These are phyloP conservation scores for Salix arbutifolia DNA, from an alignment of 345 rosid species.

Conservation along the genomic window DNA sequence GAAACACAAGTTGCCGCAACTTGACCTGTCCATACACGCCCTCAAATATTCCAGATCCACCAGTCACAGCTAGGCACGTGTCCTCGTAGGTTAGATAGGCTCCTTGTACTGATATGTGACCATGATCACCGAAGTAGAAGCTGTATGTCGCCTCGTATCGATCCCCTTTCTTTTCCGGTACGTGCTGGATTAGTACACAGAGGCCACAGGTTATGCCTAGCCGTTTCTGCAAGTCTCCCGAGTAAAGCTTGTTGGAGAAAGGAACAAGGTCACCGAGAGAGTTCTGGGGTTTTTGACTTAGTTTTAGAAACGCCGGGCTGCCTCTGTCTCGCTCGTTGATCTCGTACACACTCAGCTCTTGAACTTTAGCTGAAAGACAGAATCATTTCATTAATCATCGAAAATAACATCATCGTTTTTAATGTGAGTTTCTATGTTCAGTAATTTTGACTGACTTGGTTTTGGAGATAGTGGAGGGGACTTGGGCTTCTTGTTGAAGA, in stretches of 20 bases:
- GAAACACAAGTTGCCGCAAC: constrained; percentile 15
- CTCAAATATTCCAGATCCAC: constrained; percentile 23
- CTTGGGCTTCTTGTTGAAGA: constrained; percentile 2
- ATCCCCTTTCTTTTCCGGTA: constrained; percentile 20
- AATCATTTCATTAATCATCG: neutral
- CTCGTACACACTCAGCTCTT: constrained; percentile 50
- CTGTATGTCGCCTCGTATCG: constrained; percentile 25
- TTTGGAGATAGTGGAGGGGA: neutral
- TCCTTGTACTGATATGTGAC: constrained; percentile 23
- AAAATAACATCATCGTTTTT: neutral
- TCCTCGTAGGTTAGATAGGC: constrained; percentile 14
- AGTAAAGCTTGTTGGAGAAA: constrained; percentile 40
- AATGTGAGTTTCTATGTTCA: neutral
- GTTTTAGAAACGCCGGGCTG: constrained; percentile 45
- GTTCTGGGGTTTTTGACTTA: constrained; percentile 36
- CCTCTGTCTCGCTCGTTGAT: constrained; percentile 50
- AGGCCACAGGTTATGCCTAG: constrained; percentile 17
- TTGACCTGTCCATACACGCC: constrained; percentile 20
- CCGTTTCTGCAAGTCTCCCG: constrained; percentile 21
- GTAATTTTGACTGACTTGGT: neutral
- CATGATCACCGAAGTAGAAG: constrained; percentile 23
- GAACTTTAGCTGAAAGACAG: constrained; percentile 25
- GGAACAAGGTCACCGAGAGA: constrained; percentile 50
- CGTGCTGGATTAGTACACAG: constrained; percentile 19
- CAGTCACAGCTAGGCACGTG: constrained; percentile 13